phyloP scores from a whole-genome alignment of 1,284 basidiomycete genomes.

The Neotropicomus parvogracilis region DNA sequence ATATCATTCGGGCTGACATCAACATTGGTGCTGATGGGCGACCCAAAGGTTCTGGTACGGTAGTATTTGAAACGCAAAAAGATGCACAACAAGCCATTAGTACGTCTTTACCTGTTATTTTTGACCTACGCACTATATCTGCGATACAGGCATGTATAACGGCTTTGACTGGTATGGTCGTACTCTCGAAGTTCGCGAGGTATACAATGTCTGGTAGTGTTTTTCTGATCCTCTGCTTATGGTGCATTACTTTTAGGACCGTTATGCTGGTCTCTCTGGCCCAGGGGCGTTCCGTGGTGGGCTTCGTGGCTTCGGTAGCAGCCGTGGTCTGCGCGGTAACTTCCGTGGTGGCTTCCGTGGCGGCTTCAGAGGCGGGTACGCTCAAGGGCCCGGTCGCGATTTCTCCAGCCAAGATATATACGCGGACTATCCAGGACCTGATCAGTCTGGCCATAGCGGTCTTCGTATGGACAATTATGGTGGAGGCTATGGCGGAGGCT shows the following conservation, averaged over 20 bases:
- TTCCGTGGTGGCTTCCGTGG: conserved; percentile 61
- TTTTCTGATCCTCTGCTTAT: conserved; percentile 3
- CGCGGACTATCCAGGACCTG: conserved; percentile 78
- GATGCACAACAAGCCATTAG: conserved; percentile 90
- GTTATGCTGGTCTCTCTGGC: conserved; percentile 78
- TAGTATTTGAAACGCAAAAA: conserved; percentile 88
- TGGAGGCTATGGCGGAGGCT: conserved; percentile 28
- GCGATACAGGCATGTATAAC: conserved; percentile 79
- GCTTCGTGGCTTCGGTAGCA: conserved; percentile 44
- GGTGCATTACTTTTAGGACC: conserved; percentile 55
- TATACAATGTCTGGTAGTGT: conserved; percentile 32
- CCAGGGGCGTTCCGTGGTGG: conserved; percentile 65
- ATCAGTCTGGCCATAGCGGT: conserved; percentile 51
- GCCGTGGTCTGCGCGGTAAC: conserved; percentile 42
- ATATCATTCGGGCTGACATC: conserved; percentile 92
- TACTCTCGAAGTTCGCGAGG: conserved; percentile 89
- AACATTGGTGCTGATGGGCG: conserved; percentile 89
- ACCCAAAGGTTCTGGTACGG: conserved; percentile 92
- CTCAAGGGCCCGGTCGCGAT: conserved; percentile 57
- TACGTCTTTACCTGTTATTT: conserved; percentile 38
- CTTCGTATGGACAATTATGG: conserved; percentile 49
- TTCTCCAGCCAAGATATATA: conserved; percentile 78
- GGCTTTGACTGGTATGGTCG: conserved; percentile 94
- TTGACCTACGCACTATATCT: conserved; percentile 2
- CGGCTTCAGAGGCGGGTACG: conserved; percentile 50